Percentiles rank a stretch among this genome's conserved stretches.
Evolutionary conservation across 208 protist genomes (phyloP).

Genomic region (Leishmania gerbilli): DNA sequence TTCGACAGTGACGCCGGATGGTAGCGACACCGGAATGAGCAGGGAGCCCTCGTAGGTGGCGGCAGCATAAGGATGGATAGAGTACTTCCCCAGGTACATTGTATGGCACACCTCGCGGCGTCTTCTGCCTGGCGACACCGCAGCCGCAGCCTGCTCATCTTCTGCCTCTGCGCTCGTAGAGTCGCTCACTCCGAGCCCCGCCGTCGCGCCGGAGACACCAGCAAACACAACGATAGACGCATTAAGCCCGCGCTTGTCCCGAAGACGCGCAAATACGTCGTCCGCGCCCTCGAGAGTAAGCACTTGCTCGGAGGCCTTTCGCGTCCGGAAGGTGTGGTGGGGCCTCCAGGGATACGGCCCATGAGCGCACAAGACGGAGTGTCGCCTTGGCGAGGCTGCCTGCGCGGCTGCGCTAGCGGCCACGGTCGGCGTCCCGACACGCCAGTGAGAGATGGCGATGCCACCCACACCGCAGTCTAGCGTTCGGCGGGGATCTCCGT

Average conservation of each 20-base stretch:
- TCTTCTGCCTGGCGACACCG: neutral
- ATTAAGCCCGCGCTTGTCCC: neutral
- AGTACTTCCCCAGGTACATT: constrained; percentile 47
- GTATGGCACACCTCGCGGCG: neutral
- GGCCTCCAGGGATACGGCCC: neutral
- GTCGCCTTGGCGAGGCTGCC: neutral
- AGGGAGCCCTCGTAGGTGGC: constrained; percentile 18
- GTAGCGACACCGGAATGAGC: constrained; percentile 22
- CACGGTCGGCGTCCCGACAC: neutral
- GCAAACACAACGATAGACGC: constrained; percentile 38
- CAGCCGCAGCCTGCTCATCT: too few species aligned
- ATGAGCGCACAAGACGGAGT: neutral
- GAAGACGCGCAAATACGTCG: constrained; percentile 7
- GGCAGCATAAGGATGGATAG: constrained; percentile 10
- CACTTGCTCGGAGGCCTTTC: constrained; percentile 19
- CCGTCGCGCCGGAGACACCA: constrained; percentile 1
- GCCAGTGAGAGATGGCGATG: constrained; percentile 22
- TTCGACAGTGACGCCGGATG: constrained; percentile 8
- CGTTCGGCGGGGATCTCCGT: constrained; percentile 20
- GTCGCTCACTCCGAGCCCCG: neutral
- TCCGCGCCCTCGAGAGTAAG: constrained; percentile 26
- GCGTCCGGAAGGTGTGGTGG: constrained; percentile 3
- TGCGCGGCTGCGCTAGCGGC: neutral
- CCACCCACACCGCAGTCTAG: constrained; percentile 45
- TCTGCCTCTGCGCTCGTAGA: neutral